Evolutionary conservation across 1,284 basidiomycete genomes (phyloP), one percentile per base, ranked within the genome.

Genomic region (Hemileccinum hortonii): DNA sequence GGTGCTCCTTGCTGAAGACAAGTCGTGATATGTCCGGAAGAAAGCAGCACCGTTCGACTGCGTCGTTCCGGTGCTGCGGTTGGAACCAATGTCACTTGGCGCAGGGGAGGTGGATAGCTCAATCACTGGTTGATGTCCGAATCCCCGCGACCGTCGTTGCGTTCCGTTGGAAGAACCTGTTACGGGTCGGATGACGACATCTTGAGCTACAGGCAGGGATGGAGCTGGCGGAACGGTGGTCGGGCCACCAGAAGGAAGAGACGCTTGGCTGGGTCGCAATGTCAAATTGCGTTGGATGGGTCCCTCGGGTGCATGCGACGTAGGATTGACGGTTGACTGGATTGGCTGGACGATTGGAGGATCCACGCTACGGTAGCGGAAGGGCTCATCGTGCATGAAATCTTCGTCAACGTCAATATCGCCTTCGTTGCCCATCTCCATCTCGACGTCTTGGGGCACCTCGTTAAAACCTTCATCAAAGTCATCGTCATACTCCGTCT

Each of bases 401-500:
- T 68, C 66, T 49, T 75, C 73, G 43, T 74, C 73, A 37, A 67
- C 73, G 42, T 74, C 73, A 48, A 71, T 73, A 36, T 73, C 73
- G 33, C 64, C 75, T 43, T 73, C 73, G 19, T 72, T 72, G 30
- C 80, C 80, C n/a, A 73, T 61, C 52, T 73, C 71, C 54, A 78
- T 78, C 41, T 79, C 78, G 24, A 79, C 79, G 52, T 80, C 81
- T 44, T 75, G 74, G 39, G 79, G 78, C 19, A 72, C 73, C 37
- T 83, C 82, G 10, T 72, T 70, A 33, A 76, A 71, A 44, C 56
- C 75, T 49, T 74, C 75, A 35, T 85, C 81, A 53, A 81, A 78
- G 49, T 86, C 84, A 45, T 86, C 85, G 50, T 87, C 86, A 57
- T 87, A 86, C 58, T 87, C 84, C 0, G 86, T 86, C 54, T 87